phyloP scores from a whole-genome alignment of 805 yeast species.

The Yamadazyma tumulicola region DNA sequence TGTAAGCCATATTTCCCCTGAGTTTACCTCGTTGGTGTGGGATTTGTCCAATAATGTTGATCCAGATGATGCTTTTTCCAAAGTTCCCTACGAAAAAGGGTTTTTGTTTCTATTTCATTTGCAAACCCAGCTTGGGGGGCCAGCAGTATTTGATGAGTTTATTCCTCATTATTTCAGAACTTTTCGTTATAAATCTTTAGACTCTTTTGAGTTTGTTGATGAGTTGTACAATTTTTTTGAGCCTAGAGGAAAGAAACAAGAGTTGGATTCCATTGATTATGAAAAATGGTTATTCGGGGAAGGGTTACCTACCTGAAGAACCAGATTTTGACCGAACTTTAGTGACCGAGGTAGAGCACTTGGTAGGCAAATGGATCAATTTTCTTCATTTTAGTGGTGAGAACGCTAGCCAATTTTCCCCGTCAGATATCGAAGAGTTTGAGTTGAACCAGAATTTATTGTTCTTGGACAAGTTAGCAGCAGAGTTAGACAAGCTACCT shows the following conservation, averaged over 20 bases:
- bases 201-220: constrained; percentile 23
- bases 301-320: constrained; percentile 26
- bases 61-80: constrained; percentile 31
- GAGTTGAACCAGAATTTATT: constrained; percentile 24
- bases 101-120: constrained; percentile 27
- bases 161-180: constrained; percentile 26
- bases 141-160: constrained; percentile 23
- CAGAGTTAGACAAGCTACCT: constrained; percentile 11
- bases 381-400: constrained; percentile 36
- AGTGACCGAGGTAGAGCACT: constrained; percentile 23
- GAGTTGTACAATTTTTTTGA: constrained; percentile 23
- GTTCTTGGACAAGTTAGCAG: constrained; percentile 21
- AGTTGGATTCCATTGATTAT: constrained; percentile 25
- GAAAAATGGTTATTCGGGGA: constrained; percentile 24
- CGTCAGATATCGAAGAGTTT: constrained; percentile 18
- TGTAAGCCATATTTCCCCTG: constrained; percentile 18
- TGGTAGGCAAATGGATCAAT: constrained; percentile 21
- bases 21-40: constrained; percentile 23
- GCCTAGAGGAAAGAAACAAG: constrained; percentile 16
- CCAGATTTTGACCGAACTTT: constrained; percentile 26
- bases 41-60: constrained; percentile 17
- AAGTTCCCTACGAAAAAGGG: constrained; percentile 36
- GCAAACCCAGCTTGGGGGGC: constrained; percentile 23
- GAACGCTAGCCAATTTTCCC: no score
- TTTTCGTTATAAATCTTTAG: constrained; percentile 26